Conservation (phyloP, 1,139 yeast species). For the Kazachstania sp. region DNA sequence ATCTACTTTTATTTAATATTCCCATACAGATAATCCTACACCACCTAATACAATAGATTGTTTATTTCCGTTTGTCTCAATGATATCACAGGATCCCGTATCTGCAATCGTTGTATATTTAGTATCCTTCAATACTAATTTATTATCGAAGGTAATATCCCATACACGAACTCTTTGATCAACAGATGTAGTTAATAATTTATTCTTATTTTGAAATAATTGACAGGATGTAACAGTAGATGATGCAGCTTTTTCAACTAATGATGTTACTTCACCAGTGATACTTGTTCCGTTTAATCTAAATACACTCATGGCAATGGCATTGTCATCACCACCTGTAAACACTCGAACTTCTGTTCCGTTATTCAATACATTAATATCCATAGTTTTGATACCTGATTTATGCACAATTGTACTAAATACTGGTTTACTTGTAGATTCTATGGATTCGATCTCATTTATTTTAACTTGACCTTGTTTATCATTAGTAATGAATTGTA, state of each 20-base stretch:
- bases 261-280: constrained; percentile 23
- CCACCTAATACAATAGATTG: constrained; percentile 51
- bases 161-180: constrained; percentile 73
- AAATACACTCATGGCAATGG: constrained; percentile 44
- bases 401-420: constrained; percentile 55
- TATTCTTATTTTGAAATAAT: constrained; percentile 20
- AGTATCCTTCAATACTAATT: constrained; percentile 33
- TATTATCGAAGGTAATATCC: constrained; percentile 33
- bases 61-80: constrained; percentile 24
- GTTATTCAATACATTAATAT: constrained; percentile 13
- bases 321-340: constrained; percentile 93
- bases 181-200: constrained; percentile 41
- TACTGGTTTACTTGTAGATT: constrained; percentile 30
- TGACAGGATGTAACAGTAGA: constrained; percentile 73
- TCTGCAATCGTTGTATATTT: constrained; percentile 80
- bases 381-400: constrained; percentile 64
- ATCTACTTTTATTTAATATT: constrained; percentile 5
- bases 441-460: not conserved
- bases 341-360: constrained; percentile 33
- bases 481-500: constrained; percentile 15
- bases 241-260: constrained; percentile 59
- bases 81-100: constrained; percentile 60
- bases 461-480: not conserved
- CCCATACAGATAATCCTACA: constrained; percentile 59
- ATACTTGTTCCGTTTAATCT: constrained; percentile 19